Percentiles rank a stretch among this genome's conserved stretches.
These are phyloP conservation scores for Ascomycota sp. DNA, from an alignment of 2,329 filamentous ascomycete species.

Conservation along the genomic window DNA sequence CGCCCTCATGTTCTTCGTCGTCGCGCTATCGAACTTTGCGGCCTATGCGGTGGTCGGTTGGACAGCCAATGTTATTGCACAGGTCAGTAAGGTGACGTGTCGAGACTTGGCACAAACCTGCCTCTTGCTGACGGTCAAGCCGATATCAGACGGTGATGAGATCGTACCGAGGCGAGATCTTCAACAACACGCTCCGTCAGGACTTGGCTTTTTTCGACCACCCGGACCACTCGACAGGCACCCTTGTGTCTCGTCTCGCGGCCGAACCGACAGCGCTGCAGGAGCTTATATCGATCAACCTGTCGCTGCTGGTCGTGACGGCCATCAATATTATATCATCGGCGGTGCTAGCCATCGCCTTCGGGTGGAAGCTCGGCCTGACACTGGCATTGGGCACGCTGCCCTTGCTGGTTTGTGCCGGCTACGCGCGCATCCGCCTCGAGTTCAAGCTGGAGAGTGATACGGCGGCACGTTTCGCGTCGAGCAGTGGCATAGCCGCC, in stretches of 20 bases:
- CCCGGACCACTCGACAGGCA: slow-evolving; percentile 15
- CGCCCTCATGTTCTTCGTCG: slow-evolving; percentile 32
- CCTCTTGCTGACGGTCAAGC: slow-evolving; percentile 2
- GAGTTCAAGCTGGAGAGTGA: slow-evolving; percentile 23
- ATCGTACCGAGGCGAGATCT: slow-evolving; percentile 16
- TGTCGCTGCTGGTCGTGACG: slow-evolving; percentile 23
- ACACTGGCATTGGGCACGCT: slow-evolving; percentile 23
- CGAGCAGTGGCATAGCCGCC: slow-evolving; percentile 24
- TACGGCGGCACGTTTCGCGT: slow-evolving; percentile 19
- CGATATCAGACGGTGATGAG: slow-evolving; percentile 9
- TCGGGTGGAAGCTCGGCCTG: slow-evolving; percentile 28
- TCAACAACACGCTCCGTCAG: slow-evolving; percentile 30
- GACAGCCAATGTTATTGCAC: slow-evolving; percentile 14
- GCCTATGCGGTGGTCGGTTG: slow-evolving; percentile 18
- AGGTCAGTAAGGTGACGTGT: slow-evolving; percentile 6
- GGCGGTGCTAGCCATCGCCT: slow-evolving; percentile 20
- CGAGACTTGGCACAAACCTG: no score
- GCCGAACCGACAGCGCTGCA: slow-evolving; percentile 23
- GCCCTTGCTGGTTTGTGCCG: slow-evolving; percentile 20
- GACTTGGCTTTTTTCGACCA: slow-evolving; percentile 26
- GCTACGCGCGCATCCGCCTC: slow-evolving; percentile 25
- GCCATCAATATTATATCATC: slow-evolving; percentile 22
- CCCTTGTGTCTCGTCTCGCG: slow-evolving; percentile 15
- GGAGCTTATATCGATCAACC: slow-evolving; percentile 26
- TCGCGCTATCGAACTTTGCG: slow-evolving; percentile 23